Evolutionary conservation across 2,329 filamentous ascomycete species (phyloP), one percentile per base, ranked within the genome.

Genomic region (Alternaria sp.): DNA sequence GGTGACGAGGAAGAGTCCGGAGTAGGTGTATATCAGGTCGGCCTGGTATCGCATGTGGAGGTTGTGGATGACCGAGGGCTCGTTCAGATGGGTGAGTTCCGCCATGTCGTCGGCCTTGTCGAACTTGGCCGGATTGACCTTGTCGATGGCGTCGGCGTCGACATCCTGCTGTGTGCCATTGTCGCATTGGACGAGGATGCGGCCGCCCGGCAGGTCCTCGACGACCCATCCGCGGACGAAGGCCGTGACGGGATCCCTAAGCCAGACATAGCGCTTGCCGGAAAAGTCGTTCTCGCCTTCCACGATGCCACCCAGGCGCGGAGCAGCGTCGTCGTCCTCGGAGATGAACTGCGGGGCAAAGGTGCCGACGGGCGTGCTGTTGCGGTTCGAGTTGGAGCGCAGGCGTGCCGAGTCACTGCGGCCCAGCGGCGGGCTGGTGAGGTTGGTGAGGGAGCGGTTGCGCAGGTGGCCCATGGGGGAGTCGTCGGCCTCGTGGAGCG

Each of bases 61-160:
- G 78, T 99, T 99, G 83, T 99, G 94, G 55, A 99, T 94, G 55
- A 99, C 96, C 0, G 96, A 98, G 21, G 95, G 92, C 82, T 99
- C 96, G 81, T 99, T 99, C 68, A 99, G 85, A 81, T 99, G 96
- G 6, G 96, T 99, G 76, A 99, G 87, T 80, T 99, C 96, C 23
- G 96, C 96, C 96, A 99, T 99, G 81, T 99, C 96, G 83, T 96
- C 94, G 68, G 95, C 95, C 82, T 97, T 99, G 87, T 99, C 96
- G 83, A 99, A 99, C 80, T 99, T 99, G 75, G 95, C 95, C 50
- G 96, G 96, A 82, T 99, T 99, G 84, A 99, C 96, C 82, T 97
- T 98, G 85, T 99, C 96, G 71, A 97, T 94, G 73, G 89, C 91
- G 73, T 98, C 94, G 55, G 88, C 83, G 70, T 95, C 90, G 55